Base-by-base conservation (phyloP, 176 grass and related monocot species). In the Eremochloa ophiuroides region DNA sequence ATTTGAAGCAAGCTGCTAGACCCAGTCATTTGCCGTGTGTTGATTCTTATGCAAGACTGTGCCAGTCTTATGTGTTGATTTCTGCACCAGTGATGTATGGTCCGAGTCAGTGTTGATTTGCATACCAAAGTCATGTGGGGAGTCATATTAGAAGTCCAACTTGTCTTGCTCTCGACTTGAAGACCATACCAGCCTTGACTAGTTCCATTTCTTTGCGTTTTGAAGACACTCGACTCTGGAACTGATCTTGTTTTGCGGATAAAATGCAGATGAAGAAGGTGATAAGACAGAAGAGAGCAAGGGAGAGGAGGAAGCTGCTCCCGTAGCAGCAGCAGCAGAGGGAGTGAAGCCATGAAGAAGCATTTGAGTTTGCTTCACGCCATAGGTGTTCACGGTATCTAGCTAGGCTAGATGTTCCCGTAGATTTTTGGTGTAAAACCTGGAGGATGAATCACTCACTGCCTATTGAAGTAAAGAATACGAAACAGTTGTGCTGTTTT, bases 281-380 rank as follows among this genome's bases (percentile, higher is more conserved):
- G 10, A 1, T 1, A 17, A 79, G 46, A 13, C 1, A 17, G 60
- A 67, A 48, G 68, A 73, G 61, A 80, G 68, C 39, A 80, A 88
- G 61, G 81, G 12, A 12, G 46, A 83, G 29, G 75, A 84, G 23
- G 48, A 74, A 41, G 75, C 73, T 50, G 39, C 86, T 66, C 60
- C 81, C 34, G 60, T 59, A 60, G 47, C 58, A 59, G 37, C 14
- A 12, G 12, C 67, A 7, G 37, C 83, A 22, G 59, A 64, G 40
- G 88, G 73, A 67, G 60, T 26, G 12, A 82, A 90, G 61, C 66
- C 83, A 44, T 90, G 73, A 90, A 76, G 25, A 69, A 82, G 16
- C 6, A 1, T 14, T 11, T 17, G 13, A 25, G 22, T 47, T 34
- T 64, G 35, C 50, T 33, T 3, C 44, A 28, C 34, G 14, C 44